phyloP scores from a whole-genome alignment of 129 eudicot species.

The Kitagawia praeruptora region DNA sequence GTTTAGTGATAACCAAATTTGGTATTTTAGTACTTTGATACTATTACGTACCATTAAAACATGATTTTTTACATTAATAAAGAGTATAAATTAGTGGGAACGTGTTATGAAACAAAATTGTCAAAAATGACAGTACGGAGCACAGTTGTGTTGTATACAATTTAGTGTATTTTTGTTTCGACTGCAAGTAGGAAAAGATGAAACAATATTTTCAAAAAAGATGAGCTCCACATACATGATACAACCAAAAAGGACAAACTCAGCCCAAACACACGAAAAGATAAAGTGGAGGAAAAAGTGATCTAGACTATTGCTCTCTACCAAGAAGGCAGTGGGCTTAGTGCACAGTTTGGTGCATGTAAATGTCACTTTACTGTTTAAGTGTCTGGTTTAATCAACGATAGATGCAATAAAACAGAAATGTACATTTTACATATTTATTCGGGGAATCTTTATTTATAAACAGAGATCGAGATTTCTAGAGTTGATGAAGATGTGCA shows the following conservation, averaged over 20 bases:
- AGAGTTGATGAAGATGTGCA: no score
- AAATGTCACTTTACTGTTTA: neutral
- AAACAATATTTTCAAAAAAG: neutral
- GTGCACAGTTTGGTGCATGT: neutral
- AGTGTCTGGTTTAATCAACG: neutral
- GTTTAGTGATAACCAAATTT: no score
- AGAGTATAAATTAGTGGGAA: neutral
- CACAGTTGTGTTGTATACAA: neutral
- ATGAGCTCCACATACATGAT: neutral
- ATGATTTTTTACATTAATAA: no score
- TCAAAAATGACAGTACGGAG: neutral
- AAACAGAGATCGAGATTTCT: no score
- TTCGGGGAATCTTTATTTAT: neutral
- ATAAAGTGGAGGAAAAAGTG: neutral
- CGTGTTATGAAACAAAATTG: neutral
- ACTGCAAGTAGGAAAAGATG: neutral
- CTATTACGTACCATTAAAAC: no score
- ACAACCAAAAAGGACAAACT: neutral
- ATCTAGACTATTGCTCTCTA: neutral
- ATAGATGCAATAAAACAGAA: neutral
- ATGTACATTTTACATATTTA: neutral
- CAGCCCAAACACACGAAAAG: neutral
- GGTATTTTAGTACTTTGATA: no score
- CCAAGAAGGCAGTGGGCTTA: no score
- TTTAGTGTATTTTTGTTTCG: neutral